phyloP scores from a whole-genome alignment of 306 rosid genomes.

The Alnus rubra region DNA sequence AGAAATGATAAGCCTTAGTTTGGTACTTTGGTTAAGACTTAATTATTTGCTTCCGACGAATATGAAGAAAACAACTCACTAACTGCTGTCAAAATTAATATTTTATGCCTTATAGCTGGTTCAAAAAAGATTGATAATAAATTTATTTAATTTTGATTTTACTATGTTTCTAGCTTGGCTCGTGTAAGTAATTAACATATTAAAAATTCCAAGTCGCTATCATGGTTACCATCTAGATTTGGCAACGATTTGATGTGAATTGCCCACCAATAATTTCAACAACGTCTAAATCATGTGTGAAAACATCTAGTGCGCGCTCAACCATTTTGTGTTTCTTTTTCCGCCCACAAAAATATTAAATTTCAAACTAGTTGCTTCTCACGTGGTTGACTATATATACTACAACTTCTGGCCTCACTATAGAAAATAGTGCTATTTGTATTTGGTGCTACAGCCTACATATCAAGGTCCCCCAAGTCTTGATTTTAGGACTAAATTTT shows the following conservation, averaged over 20 bases:
- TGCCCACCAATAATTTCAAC: constrained; percentile 48
- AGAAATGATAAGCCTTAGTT: too few species aligned
- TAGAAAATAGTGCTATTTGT: constrained; percentile 19
- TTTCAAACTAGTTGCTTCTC: constrained; percentile 59
- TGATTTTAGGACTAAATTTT: too few species aligned
- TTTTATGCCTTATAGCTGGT: too few species aligned
- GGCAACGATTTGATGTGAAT: constrained; percentile 64
- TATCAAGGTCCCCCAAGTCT: not conserved
- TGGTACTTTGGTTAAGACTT: not conserved
- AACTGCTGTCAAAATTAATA: not conserved
- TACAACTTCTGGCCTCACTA: constrained; percentile 34
- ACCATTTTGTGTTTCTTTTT: constrained; percentile 11
- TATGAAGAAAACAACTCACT: not conserved
- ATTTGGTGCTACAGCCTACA: not conserved
- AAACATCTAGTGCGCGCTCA: constrained; percentile 35
- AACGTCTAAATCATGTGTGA: constrained; percentile 39
- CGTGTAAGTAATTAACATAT: too few species aligned
- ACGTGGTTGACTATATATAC: constrained; percentile 45
- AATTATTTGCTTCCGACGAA: not conserved
- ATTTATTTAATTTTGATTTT: too few species aligned
- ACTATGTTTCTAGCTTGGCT: too few species aligned
- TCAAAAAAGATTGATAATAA: too few species aligned
- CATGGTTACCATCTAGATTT: constrained; percentile 37
- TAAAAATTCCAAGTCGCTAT: constrained; percentile 21
- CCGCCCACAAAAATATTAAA: constrained; percentile 28